Base-by-base conservation (phyloP, 192 early-diverging fungal genomes). In the Backusella tarrabulga region DNA sequence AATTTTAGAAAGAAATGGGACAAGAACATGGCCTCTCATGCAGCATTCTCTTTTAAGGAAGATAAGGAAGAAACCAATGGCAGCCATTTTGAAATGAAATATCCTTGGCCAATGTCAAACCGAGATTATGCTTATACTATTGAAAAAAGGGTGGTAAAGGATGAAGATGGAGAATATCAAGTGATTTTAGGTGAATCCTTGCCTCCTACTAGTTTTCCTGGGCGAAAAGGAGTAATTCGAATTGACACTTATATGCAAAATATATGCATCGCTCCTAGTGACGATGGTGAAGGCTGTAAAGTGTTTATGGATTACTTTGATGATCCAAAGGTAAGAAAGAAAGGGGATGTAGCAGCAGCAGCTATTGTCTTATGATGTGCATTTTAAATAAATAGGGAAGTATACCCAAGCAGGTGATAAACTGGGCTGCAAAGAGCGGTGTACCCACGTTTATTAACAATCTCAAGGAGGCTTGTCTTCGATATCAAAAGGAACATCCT, bases 1-100 rank as follows among this genome's bases (percentile, higher is more conserved):
- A 82, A 84, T 60, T 87, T 85, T 75, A 86, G 87, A 52, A 85
- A 80, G 75, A 82, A 68, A 42, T 88, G 87, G 87, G 87, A 88
- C 72, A 84, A 83, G 72, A 85, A 88, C 71, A 88, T 88, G 87
- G 78, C 85, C 34, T 75, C 78, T 81, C 82, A 52, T 77, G 70
- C 38, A 76, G 76, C 41, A 83, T 85, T 67, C 80, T 79, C 42
- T 87, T 83, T 76, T 77, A 80, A n/a, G 81, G 83, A 71, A 88
- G 87, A 71, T 44, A 75, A 60, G 60, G 15, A 17, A 29, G 56
- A 40, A 21, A 11, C 14, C 5, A 40, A 40, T 40, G 56, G 56
- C 32, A 40, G n/a, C 60, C 54, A 75, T 41, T 75, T 75, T 19
- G 73, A 67, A 36, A 75, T 75, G 73, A 67, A 75, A 36, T 87